Conservation (phyloP, 805 yeast genomes). For the Metschnikowia gruessii region DNA sequence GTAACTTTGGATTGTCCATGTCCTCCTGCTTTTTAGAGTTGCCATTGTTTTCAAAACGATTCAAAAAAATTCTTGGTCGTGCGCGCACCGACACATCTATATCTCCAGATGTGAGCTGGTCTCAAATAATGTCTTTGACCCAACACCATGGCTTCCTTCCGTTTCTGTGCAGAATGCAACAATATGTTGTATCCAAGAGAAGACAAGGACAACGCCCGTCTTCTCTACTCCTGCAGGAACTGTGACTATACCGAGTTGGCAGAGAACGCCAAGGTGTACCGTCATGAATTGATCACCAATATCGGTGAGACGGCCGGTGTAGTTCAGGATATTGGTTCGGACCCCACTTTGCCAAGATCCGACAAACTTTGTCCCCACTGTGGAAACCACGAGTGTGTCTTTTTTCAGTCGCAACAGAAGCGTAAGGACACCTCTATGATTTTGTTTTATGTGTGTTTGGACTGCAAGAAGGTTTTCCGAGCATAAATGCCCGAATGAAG, state of each 20-base stretch:
- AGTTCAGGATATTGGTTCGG: constrained; percentile 91
- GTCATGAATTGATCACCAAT: constrained; percentile 88
- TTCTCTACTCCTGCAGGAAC: constrained; percentile 90
- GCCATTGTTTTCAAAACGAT: background rate
- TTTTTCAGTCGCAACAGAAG: constrained; percentile 94
- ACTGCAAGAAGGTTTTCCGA: constrained; percentile 75
- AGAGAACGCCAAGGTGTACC: constrained; percentile 78
- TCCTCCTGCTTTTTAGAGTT: too few species aligned
- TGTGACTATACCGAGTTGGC: constrained; percentile 93
- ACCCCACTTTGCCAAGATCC: constrained; percentile 96
- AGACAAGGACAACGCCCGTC: constrained; percentile 72
- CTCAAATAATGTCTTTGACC: background rate
- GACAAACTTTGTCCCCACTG: constrained; percentile 93
- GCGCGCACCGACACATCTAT: constrained; percentile 4
- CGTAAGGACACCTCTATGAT: constrained; percentile 95
- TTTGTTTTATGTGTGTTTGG: constrained; percentile 85
- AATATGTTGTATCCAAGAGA: constrained; percentile 98
- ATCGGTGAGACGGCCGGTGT: constrained; percentile 97
- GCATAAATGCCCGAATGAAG: constrained; percentile 13
- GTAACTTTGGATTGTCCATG: too few species aligned
- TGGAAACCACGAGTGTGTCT: constrained; percentile 84
- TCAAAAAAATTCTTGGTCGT: background rate
- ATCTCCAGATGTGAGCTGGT: background rate
- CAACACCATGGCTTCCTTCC: constrained; percentile 75
- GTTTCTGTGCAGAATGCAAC: constrained; percentile 96